Percentiles rank a stretch among this genome's conserved stretches.
Conservation (phyloP, 2,329 filamentous ascomycete species). For the Polytolypa hystricis region DNA sequence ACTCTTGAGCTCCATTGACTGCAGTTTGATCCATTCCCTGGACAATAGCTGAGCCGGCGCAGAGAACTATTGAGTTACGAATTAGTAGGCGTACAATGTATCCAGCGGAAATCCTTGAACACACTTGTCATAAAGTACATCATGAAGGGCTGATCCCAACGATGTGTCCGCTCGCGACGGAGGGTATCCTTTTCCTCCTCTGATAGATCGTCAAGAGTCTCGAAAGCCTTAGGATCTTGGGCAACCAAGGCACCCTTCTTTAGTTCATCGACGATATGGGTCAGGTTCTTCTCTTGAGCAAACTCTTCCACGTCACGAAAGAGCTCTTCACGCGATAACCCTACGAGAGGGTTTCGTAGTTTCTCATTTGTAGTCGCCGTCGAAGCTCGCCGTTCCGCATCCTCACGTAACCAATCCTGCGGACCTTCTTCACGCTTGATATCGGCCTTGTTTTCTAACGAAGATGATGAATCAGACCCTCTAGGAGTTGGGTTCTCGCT, state of each 20-base stretch:
- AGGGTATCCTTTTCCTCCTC: constrained; percentile 34
- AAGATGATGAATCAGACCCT: too few relatives aligned
- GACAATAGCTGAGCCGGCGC: constrained; percentile 40
- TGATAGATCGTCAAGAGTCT: constrained; percentile 49
- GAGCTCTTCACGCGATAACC: constrained; percentile 19
- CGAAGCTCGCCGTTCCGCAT: too few relatives aligned
- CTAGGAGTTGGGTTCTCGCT: too few relatives aligned
- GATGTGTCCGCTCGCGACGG: constrained; percentile 30
- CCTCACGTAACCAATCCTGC: too few relatives aligned
- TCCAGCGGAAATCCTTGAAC: background rate
- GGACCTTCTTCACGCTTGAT: too few relatives aligned
- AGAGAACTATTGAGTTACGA: constrained; percentile 25
- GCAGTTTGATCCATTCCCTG: constrained; percentile 39
- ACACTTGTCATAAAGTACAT: constrained; percentile 32
- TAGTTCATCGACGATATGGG: constrained; percentile 40
- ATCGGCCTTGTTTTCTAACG: too few relatives aligned
- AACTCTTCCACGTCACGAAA: constrained; percentile 20
- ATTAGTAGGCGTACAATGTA: background rate
- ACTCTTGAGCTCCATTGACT: constrained; percentile 27
- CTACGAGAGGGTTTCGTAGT: constrained; percentile 18
- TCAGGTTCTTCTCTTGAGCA: constrained; percentile 48
- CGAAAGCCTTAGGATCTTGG: constrained; percentile 55
- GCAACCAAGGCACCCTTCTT: constrained; percentile 56
- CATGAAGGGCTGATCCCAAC: constrained; percentile 34
- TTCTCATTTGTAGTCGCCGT: too few relatives aligned